These are phyloP conservation scores for Fusarium brevicatenulatum DNA, from an alignment of 2,329 filamentous ascomycete genomes.

Conservation along the genomic window DNA sequence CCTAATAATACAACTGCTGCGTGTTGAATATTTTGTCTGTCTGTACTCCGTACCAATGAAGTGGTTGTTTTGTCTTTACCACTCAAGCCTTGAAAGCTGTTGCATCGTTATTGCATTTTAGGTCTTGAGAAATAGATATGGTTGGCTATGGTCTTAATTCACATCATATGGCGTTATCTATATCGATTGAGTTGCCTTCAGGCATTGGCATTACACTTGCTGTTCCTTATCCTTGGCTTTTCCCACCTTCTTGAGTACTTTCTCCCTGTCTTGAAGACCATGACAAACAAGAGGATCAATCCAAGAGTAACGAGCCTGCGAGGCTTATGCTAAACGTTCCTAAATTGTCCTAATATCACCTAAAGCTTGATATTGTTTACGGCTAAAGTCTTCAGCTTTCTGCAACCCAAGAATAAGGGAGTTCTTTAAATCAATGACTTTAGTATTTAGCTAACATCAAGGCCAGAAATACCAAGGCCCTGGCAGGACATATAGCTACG, in stretches of 20 bases:
- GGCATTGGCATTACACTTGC: neutral
- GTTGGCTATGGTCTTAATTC: neutral
- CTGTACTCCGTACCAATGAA: neutral
- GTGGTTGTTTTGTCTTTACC: neutral
- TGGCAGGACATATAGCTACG: neutral
- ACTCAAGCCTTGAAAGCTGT: neutral
- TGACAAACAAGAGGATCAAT: neutral
- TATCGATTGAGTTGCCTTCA: neutral
- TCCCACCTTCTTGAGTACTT: neutral
- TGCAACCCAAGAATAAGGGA: neutral
- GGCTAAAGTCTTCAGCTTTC: neutral
- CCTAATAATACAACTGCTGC: conserved; percentile 56
- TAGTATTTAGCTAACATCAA: neutral
- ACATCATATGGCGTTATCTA: neutral
- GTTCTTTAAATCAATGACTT: neutral
- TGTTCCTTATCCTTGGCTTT: neutral
- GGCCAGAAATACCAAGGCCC: neutral
- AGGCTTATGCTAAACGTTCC: neutral
- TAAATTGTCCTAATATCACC: neutral
- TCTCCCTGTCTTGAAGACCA: neutral
- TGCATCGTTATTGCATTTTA: neutral
- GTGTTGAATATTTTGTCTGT: conserved; percentile 41
- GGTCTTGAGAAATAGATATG: no score
- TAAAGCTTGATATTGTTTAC: neutral
- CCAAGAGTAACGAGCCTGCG: neutral